Percentiles rank a stretch among this genome's conserved stretches.
These are phyloP conservation scores for Filobasidium wieringae DNA, from an alignment of 768 basidiomycete species.

Conservation along the genomic window DNA sequence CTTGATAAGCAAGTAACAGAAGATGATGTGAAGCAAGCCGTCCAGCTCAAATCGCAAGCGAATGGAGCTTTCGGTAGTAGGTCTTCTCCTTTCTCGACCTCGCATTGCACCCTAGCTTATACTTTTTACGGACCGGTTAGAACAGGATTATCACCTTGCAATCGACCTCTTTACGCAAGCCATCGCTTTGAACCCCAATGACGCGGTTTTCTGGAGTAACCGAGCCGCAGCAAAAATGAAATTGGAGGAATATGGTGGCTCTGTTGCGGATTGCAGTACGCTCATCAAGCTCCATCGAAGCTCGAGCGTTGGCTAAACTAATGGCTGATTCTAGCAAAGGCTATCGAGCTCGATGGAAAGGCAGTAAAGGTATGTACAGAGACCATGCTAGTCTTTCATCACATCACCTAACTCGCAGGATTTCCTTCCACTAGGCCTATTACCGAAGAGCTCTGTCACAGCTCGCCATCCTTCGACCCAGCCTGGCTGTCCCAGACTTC, in stretches of 20 bases:
- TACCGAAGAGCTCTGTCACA: slow-evolving; percentile 74
- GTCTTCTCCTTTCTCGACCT: neutral
- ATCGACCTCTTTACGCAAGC: slow-evolving; percentile 70
- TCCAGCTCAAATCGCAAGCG: slow-evolving; percentile 65
- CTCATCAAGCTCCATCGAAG: slow-evolving; percentile 14
- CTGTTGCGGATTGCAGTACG: slow-evolving; percentile 73
- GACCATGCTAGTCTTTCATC: neutral
- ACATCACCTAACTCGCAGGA: neutral
- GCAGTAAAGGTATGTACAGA: slow-evolving; percentile 57
- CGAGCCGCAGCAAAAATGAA: slow-evolving; percentile 85
- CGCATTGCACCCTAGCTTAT: slow-evolving; percentile 7
- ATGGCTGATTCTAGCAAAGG: slow-evolving; percentile 49
- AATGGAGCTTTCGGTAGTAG: slow-evolving; percentile 63
- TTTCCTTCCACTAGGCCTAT: slow-evolving; percentile 27
- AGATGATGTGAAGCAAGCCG: slow-evolving; percentile 56
- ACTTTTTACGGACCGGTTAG: slow-evolving; percentile 18
- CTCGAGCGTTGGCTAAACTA: neutral
- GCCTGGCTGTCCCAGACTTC: slow-evolving; percentile 74
- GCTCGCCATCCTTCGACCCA: slow-evolving; percentile 78
- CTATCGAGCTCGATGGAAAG: slow-evolving; percentile 73
- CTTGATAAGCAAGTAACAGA: slow-evolving; percentile 47
- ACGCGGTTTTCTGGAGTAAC: slow-evolving; percentile 87
- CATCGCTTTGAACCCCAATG: slow-evolving; percentile 74
- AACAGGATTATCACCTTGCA: slow-evolving; percentile 65
- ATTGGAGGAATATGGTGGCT: slow-evolving; percentile 84